These are phyloP conservation scores for Botryobasidium botryosum DNA, from an alignment of 768 basidiomycete genomes.

Conservation along the genomic window DNA sequence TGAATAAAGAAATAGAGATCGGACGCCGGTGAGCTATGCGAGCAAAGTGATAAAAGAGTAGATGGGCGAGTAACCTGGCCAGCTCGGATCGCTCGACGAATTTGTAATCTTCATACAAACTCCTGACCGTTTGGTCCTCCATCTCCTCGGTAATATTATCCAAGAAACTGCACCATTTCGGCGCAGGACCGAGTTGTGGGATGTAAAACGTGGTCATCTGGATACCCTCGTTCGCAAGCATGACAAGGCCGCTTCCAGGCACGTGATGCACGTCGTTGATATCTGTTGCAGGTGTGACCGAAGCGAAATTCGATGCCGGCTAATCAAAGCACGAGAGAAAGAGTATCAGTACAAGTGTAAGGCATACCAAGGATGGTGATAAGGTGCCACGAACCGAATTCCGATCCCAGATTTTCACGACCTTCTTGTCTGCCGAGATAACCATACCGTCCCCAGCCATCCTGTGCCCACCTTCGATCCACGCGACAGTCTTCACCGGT, in stretches of 20 bases:
- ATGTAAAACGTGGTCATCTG: constrained; percentile 90
- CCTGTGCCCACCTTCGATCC: constrained; percentile 75
- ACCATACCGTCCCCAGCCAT: constrained; percentile 83
- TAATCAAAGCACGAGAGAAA: constrained; percentile 20
- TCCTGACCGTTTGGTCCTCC: constrained; percentile 69
- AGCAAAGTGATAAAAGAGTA: constrained; percentile 19
- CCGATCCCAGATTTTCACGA: constrained; percentile 93
- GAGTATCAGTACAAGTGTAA: background rate
- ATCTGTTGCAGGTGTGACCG: constrained; percentile 79
- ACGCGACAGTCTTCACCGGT: constrained; percentile 65
- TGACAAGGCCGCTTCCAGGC: constrained; percentile 71
- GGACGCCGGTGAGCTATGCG: background rate
- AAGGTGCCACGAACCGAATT: constrained; percentile 38
- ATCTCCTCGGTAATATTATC: constrained; percentile 98
- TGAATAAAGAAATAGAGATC: background rate
- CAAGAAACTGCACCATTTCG: constrained; percentile 92
- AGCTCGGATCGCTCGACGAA: constrained; percentile 83
- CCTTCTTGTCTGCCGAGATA: constrained; percentile 87
- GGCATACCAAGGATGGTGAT: background rate
- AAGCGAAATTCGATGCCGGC: constrained; percentile 77
- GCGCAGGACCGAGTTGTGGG: constrained; percentile 91
- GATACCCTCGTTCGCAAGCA: constrained; percentile 93
- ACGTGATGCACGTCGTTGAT: constrained; percentile 85
- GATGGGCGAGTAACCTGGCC: constrained; percentile 33
- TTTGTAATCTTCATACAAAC: constrained; percentile 92